Conservation (phyloP, 192 early-diverging fungal genomes). For the Funneliformis geosporum region DNA sequence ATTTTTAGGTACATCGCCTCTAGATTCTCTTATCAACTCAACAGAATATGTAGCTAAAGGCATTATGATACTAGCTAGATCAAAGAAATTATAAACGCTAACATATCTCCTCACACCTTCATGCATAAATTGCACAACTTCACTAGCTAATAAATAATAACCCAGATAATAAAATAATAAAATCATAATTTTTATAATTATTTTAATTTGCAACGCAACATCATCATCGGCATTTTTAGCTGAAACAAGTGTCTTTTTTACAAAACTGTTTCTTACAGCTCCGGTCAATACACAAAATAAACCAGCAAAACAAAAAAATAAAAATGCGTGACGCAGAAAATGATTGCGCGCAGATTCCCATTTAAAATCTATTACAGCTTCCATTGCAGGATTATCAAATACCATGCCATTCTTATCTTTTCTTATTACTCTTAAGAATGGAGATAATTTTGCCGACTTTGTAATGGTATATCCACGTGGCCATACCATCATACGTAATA, state of each 20-base stretch:
- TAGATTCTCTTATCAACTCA: not conserved
- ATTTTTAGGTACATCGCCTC: not conserved
- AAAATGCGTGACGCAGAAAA: not conserved
- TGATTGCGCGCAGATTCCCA: not conserved
- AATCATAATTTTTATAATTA: too few species aligned
- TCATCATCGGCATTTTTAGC: too few species aligned
- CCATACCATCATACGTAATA: not conserved
- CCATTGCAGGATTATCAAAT: not conserved
- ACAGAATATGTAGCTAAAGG: not conserved
- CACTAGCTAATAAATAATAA: not conserved
- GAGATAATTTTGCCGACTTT: not conserved
- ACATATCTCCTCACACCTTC: not conserved
- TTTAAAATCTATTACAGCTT: not conserved
- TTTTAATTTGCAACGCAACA: too few species aligned
- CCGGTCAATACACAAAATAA: not conserved
- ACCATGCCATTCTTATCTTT: not conserved
- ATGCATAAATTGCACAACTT: not conserved
- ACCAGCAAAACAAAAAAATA: not conserved
- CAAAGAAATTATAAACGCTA: not conserved
- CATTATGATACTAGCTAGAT: not conserved
- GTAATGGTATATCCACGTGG: not conserved
- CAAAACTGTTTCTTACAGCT: not conserved
- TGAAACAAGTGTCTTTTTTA: not conserved
- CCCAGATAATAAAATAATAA: not conserved
- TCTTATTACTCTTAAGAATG: not conserved